Percentiles rank a stretch among this genome's conserved stretches.
These are phyloP conservation scores for Mucor plumbeus DNA, from an alignment of 371 early-diverging fungal species.

Conservation along the genomic window DNA sequence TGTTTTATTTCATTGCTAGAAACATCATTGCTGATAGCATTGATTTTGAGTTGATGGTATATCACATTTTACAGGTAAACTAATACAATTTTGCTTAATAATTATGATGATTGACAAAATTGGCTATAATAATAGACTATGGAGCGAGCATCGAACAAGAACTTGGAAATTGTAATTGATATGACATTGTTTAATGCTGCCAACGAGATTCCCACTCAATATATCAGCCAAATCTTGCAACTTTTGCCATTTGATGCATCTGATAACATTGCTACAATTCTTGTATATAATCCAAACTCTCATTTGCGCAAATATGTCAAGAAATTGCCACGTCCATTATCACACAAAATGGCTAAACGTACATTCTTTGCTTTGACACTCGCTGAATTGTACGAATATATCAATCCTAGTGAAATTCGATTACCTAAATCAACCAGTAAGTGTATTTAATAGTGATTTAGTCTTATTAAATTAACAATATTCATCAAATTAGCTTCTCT, in stretches of 20 bases:
- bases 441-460: background rate
- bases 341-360: slow-evolving; percentile 66
- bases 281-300: slow-evolving; percentile 84
- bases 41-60: slow-evolving; percentile 84
- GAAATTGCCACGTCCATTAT: slow-evolving; percentile 60
- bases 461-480: background rate
- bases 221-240: slow-evolving; percentile 76
- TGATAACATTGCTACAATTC: slow-evolving; percentile 60
- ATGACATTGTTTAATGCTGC: slow-evolving; percentile 78
- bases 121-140: slow-evolving; percentile 40
- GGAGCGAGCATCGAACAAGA: slow-evolving; percentile 61
- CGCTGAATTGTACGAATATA: slow-evolving; percentile 74
- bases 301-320: slow-evolving; percentile 76
- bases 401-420: slow-evolving; percentile 70
- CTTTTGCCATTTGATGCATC: slow-evolving; percentile 69
- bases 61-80: slow-evolving; percentile 72
- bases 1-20: slow-evolving; percentile 85
- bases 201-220: slow-evolving; percentile 83
- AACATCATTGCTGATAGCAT: slow-evolving; percentile 75
- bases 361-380: slow-evolving; percentile 69
- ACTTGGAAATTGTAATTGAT: slow-evolving; percentile 85
- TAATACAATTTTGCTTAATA: too few relatives aligned
- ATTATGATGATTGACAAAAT: background rate
- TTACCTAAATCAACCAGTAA: slow-evolving; percentile 79
- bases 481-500: slow-evolving; percentile 52